Evolutionary conservation across 1,284 basidiomycete genomes (phyloP), one percentile per base, ranked within the genome.

Genomic region (Cryptococcus floricola): DNA sequence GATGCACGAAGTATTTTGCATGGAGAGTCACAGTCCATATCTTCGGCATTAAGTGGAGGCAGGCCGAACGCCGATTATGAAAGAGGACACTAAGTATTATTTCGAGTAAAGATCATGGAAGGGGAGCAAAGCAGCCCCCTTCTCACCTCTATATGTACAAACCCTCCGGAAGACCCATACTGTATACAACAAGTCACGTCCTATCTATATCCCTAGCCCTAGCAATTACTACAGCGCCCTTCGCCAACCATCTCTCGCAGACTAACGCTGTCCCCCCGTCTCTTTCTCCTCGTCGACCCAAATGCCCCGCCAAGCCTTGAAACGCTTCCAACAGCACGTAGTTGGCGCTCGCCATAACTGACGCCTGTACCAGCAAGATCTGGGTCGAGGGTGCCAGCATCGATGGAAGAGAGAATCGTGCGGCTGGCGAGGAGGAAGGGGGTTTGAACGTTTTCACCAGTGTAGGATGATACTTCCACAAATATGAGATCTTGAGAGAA

Each of bases 351-450:
- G 12, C 95, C 96, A 70, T 97, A 98, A 67, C 89, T 92, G 39
- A 98, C 91, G 38, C 95, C 95, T 55, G 89, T 91, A 0, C 91
- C 93, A 14, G 89, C 84, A 68, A 88, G 88, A 77, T 97, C 93
- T 25, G 95, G 95, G 75, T 98, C 92, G 42, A 98, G 81, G 16
- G 82, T 81, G 14, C 95, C 95, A 10, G 88, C 87, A 75, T 98
- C 94, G 69, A 98, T 94, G 5, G 90, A 85, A n/a, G 93, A 82
- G 28, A 98, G 80, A 62, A 98, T 93, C 1, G 90, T 87, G 41
- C 92, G 85, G 19, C 93, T 89, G 14, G 91, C 87, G 28, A 98
- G 83, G 46, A 92, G 81, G 76, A 98, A 98, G 0, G 95, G 95
- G 46, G 90, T 86, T 68, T 93, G 88, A 42, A 96, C 88, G 69